phyloP scores from a whole-genome alignment of 371 early-diverging fungal genomes.

The Blyttiomyces sp. region DNA sequence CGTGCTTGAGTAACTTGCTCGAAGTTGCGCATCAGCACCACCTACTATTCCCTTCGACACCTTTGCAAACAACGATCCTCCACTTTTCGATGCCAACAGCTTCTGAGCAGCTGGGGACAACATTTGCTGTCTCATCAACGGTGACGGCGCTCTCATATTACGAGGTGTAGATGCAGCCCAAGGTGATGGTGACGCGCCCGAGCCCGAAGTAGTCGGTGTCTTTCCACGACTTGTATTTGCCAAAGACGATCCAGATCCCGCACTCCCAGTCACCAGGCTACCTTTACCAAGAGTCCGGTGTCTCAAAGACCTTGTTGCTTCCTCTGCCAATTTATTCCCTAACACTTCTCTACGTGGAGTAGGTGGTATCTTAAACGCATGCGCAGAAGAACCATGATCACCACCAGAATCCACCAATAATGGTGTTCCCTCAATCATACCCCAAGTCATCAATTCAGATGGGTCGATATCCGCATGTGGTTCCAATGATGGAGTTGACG shows the following conservation, averaged over 20 bases:
- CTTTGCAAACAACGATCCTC: neutral
- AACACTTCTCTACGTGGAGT: slow-evolving; percentile 64
- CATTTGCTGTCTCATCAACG: neutral
- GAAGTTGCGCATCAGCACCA: slow-evolving; percentile 23
- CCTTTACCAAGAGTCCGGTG: slow-evolving; percentile 5
- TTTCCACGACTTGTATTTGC: neutral
- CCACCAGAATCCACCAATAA: slow-evolving; percentile 33
- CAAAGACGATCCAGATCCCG: neutral
- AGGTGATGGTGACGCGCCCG: neutral
- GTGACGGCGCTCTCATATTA: neutral
- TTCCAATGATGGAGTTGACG: slow-evolving; percentile 62
- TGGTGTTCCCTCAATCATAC: slow-evolving; percentile 44
- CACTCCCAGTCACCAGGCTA: neutral
- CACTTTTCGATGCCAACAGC: slow-evolving; percentile 7
- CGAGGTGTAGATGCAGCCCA: neutral
- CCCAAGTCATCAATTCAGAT: slow-evolving; percentile 75
- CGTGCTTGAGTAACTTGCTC: slow-evolving; percentile 26
- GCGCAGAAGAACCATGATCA: slow-evolving; percentile 15
- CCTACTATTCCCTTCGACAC: neutral
- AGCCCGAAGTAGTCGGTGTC: neutral
- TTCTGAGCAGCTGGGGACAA: slow-evolving; percentile 21
- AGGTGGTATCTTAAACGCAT: slow-evolving; percentile 55
- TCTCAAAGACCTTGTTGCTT: slow-evolving; percentile 56
- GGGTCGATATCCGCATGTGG: slow-evolving; percentile 59
- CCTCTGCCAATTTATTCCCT: slow-evolving; percentile 62